These are phyloP conservation scores for Psidium friedrichsthalianum DNA, from an alignment of 345 rosid genomes.

Conservation along the genomic window DNA sequence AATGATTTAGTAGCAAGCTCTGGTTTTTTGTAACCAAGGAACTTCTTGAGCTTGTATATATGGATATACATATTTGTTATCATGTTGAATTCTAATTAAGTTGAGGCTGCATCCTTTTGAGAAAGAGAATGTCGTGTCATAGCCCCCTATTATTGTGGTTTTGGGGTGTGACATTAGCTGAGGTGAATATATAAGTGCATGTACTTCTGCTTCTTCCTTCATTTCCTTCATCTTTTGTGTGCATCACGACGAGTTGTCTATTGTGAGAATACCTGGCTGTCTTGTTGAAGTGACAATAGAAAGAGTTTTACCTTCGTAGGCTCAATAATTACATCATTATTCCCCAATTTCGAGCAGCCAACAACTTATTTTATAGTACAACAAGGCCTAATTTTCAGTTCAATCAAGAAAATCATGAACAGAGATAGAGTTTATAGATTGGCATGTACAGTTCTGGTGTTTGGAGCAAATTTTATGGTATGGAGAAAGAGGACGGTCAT, in stretches of 20 bases:
- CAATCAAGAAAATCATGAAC: not conserved
- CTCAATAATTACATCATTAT: not conserved
- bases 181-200: slow-evolving; percentile 12
- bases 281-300: not conserved
- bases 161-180: too few species aligned
- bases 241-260: not conserved
- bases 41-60: too few species aligned
- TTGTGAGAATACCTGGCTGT: not conserved
- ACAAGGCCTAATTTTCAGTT: not conserved
- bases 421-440: not conserved
- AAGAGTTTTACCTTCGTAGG: not conserved
- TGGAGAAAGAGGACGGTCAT: too few species aligned
- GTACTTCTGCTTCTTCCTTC: not conserved
- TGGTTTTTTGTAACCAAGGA: too few species aligned
- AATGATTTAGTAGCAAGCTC: too few species aligned
- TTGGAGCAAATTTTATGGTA: not conserved
- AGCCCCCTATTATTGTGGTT: too few species aligned
- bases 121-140: too few species aligned
- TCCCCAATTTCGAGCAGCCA: not conserved
- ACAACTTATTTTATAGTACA: not conserved
- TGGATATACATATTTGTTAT: too few species aligned
- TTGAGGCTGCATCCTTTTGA: too few species aligned
- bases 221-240: not conserved
- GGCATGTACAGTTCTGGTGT: not conserved
- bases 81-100: too few species aligned